Conservation (phyloP, 495 filamentous ascomycete species). For the Penicillium simplicissimum region DNA sequence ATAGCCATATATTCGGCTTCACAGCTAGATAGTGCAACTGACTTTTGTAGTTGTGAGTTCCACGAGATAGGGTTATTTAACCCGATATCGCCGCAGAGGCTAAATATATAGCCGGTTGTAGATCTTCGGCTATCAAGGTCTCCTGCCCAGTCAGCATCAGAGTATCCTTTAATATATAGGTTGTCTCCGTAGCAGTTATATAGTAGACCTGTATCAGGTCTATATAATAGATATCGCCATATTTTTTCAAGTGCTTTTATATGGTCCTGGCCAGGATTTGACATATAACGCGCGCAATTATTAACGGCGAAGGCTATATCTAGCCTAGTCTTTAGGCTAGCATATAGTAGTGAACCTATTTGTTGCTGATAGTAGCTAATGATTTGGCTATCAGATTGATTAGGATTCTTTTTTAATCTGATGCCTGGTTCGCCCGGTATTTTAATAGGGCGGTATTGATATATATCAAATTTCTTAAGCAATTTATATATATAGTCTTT, state of each 20-base stretch:
- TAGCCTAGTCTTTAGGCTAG: background rate
- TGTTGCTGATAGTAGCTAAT: background rate
- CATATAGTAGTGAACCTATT: background rate
- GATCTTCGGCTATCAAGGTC: background rate
- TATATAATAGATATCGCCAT: background rate
- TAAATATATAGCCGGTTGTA: background rate
- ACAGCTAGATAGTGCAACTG: background rate
- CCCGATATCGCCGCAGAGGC: background rate
- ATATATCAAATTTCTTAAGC: background rate
- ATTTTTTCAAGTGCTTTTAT: background rate
- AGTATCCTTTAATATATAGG: background rate
- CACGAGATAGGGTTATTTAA: background rate
- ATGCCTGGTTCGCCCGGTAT: background rate
- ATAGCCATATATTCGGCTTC: constrained; percentile 20
- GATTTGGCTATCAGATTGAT: background rate
- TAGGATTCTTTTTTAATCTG: background rate
- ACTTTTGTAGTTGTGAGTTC: background rate
- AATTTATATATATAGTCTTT: background rate
- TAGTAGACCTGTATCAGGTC: background rate
- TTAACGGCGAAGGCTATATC: background rate
- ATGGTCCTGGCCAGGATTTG: background rate
- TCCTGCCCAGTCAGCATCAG: background rate
- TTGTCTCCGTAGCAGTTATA: background rate
- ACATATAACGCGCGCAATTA: background rate
- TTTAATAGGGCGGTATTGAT: background rate